Percentiles rank a stretch among this genome's conserved stretches.
phyloP scores from a whole-genome alignment of 495 filamentous ascomycete species.

The Trichoderma orchidacearum region DNA sequence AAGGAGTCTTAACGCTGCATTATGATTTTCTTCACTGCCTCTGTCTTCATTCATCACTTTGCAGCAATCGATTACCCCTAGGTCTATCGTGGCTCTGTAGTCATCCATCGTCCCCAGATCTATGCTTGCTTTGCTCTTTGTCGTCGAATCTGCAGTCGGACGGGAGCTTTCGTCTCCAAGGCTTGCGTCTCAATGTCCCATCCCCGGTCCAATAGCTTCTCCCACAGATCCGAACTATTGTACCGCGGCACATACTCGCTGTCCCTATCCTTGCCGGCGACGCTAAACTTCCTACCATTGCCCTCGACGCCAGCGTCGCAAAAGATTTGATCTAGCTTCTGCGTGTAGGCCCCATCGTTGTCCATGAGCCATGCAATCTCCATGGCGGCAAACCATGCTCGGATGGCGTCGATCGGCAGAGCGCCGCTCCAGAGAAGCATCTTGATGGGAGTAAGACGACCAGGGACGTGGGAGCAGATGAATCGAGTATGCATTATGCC shows the following conservation, averaged over 20 bases:
- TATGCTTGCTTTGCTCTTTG: not conserved
- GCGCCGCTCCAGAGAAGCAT: constrained; percentile 48
- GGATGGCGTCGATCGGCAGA: constrained; percentile 36
- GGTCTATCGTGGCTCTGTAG: too few relatives aligned
- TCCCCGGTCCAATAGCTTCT: not conserved
- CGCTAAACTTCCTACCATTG: not conserved
- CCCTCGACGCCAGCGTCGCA: not conserved
- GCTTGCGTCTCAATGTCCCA: constrained; percentile 1
- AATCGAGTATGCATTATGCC: not conserved
- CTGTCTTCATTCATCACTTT: too few relatives aligned
- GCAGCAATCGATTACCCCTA: too few relatives aligned
- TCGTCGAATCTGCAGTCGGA: not conserved
- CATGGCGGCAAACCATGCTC: constrained; percentile 60
- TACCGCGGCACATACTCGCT: not conserved
- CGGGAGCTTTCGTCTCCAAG: not conserved
- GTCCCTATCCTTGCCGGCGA: not conserved
- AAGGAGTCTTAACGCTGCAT: too few relatives aligned
- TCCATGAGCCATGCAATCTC: constrained; percentile 1
- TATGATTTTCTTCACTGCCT: constrained; percentile 1
- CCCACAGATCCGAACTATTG: not conserved
- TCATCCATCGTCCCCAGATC: too few relatives aligned
- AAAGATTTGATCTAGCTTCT: not conserved
- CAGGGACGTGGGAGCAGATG: not conserved
- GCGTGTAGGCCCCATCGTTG: not conserved
- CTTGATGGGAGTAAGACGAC: constrained; percentile 3